phyloP scores from a whole-genome alignment of 441 rosid genomes.

The Populus hybrid region DNA sequence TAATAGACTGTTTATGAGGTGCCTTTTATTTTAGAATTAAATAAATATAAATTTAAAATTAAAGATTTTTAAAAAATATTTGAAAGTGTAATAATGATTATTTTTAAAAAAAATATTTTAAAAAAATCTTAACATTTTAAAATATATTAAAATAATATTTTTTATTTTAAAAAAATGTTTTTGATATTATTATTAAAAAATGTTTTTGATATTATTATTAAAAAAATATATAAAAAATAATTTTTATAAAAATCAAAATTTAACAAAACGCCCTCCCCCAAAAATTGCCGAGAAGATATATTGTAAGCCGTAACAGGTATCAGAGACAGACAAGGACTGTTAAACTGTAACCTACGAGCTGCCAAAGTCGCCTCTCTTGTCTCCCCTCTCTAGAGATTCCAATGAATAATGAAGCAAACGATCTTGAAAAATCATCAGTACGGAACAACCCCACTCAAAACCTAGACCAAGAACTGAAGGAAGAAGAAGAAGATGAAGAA shows the following conservation, averaged over 20 bases:
- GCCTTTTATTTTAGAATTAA: background rate
- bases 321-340: background rate
- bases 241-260: too few species aligned
- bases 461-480: background rate
- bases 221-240: too few species aligned
- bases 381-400: background rate
- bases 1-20: background rate
- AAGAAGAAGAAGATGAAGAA: conserved; percentile 23
- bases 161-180: too few species aligned
- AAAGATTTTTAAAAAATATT: too few species aligned
- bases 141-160: too few species aligned
- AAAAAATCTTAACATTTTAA: too few species aligned
- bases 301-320: background rate
- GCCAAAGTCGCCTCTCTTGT: background rate
- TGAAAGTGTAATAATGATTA: too few species aligned
- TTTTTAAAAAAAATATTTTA: too few species aligned
- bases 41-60: too few species aligned
- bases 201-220: too few species aligned
- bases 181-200: too few species aligned
- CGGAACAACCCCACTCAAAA: background rate
- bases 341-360: background rate
- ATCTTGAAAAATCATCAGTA: background rate
- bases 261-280: too few species aligned
- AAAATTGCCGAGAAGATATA: background rate
- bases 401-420: background rate